Conservation (phyloP, 495 filamentous ascomycete genomes). For the Neurospora sp. region DNA sequence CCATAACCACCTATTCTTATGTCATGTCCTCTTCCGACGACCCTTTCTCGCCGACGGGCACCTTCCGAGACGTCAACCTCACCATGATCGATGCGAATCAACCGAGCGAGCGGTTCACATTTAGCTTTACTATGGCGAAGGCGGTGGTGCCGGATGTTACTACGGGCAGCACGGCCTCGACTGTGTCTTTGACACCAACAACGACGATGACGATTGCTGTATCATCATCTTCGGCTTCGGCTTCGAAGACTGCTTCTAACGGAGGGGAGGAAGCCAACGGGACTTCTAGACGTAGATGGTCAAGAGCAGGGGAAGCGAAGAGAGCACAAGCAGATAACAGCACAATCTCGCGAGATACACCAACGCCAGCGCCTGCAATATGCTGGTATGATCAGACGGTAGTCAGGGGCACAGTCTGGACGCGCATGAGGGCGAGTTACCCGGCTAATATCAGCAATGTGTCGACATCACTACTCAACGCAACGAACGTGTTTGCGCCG, state of each 20-base stretch:
- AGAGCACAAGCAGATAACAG: background rate
- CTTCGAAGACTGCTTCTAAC: background rate
- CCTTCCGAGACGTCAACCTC: constrained; percentile 58
- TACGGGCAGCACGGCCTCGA: background rate
- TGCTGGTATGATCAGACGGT: constrained; percentile 44
- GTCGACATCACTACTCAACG: background rate
- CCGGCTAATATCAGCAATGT: constrained; percentile 13
- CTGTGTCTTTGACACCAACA: background rate
- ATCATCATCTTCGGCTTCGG: background rate
- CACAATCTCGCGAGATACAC: background rate
- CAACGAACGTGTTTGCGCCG: constrained; percentile 11
- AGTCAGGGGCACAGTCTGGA: constrained; percentile 43
- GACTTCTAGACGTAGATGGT: background rate
- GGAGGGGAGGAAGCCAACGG: background rate
- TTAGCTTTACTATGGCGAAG: constrained; percentile 36
- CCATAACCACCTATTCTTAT: constrained; percentile 16
- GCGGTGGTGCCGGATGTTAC: constrained; percentile 28
- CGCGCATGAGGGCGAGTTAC: constrained; percentile 32
- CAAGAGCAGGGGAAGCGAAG: background rate
- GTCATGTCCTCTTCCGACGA: constrained; percentile 39
- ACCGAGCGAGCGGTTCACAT: constrained; percentile 37
- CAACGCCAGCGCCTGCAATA: constrained; percentile 7
- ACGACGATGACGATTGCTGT: background rate
- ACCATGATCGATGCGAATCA: constrained; percentile 68
- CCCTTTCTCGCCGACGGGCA: constrained; percentile 56